Evolutionary conservation across 371 early-diverging fungal genomes (phyloP).

Genomic region (Batkoa obscura): DNA sequence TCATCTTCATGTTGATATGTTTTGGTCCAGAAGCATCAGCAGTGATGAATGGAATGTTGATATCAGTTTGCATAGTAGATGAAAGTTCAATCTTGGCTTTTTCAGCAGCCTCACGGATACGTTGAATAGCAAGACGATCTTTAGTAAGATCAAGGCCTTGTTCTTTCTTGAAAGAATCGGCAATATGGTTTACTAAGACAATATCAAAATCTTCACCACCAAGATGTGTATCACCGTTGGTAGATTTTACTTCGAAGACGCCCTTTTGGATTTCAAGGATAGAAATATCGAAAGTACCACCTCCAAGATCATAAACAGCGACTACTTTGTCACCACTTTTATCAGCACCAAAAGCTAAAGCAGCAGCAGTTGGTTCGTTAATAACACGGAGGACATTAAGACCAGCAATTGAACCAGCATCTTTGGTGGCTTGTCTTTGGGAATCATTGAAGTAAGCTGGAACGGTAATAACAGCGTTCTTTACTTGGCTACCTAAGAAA

Average conservation of each 20-base stretch:
- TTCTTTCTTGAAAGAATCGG: constrained; percentile 76
- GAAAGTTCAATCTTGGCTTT: constrained; percentile 98
- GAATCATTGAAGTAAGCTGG: constrained; percentile 91
- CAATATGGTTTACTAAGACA: constrained; percentile 57
- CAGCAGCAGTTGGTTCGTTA: constrained; percentile 99
- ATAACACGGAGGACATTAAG: constrained; percentile 93
- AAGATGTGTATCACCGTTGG: constrained; percentile 92
- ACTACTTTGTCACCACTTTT: constrained; percentile 58
- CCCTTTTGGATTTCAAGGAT: constrained; percentile 95
- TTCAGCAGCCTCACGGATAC: constrained; percentile 93
- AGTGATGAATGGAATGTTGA: constrained; percentile 91
- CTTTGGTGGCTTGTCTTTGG: constrained; percentile 98
- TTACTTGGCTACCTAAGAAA: constrained; percentile 65
- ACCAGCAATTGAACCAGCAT: constrained; percentile 93
- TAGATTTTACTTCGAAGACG: constrained; percentile 95
- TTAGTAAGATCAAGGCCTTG: constrained; percentile 46
- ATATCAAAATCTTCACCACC: constrained; percentile 99
- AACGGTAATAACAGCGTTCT: constrained; percentile 81
- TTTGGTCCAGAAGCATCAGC: constrained; percentile 84
- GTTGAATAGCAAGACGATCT: constrained; percentile 84
- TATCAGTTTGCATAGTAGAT: constrained; percentile 75
- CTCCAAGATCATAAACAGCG: constrained; percentile 99
- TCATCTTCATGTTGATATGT: constrained; percentile 86
- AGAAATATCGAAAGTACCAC: constrained; percentile 99
- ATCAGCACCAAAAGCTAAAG: constrained; percentile 95